Percentiles rank a stretch among this genome's conserved stretches.
phyloP scores from a whole-genome alignment of 176 grass and related monocot genomes.

The Thalia dealbata region DNA sequence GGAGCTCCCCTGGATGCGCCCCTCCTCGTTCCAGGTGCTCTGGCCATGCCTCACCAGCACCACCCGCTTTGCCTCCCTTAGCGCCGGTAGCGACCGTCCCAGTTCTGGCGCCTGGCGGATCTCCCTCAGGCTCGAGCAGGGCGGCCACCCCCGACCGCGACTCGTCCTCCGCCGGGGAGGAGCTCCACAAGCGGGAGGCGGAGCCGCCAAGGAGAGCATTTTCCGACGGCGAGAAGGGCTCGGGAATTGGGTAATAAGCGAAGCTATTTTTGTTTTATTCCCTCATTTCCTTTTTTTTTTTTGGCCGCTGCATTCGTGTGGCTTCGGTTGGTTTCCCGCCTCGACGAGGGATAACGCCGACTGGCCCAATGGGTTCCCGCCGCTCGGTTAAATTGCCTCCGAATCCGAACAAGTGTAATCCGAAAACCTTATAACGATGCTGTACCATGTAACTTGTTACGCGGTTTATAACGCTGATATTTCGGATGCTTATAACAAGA shows the following conservation, averaged over 20 bases:
- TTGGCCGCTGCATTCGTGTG: neutral
- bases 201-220: constrained; percentile 4
- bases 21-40: constrained; percentile 97
- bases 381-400: neutral
- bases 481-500: neutral
- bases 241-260: neutral
- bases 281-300: neutral
- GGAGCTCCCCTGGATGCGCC: constrained; percentile 91
- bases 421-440: too few relatives aligned
- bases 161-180: neutral
- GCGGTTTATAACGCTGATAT: too few relatives aligned
- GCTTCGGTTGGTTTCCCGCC: neutral
- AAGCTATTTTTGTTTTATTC: neutral
- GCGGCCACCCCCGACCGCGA: neutral
- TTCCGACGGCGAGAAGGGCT: neutral
- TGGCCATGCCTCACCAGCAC: constrained; percentile 93
- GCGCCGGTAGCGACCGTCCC: constrained; percentile 18
- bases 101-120: constrained; percentile 10
- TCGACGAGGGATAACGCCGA: neutral
- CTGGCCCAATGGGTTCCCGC: neutral
- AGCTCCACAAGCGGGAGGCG: neutral
- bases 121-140: constrained; percentile 45
- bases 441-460: too few relatives aligned
- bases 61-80: constrained; percentile 67
- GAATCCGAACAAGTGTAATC: neutral